Percentiles rank a stretch among this genome's conserved stretches.
Evolutionary conservation across 305 asterid genomes (phyloP).

Genomic region (Solanum chacoense): DNA sequence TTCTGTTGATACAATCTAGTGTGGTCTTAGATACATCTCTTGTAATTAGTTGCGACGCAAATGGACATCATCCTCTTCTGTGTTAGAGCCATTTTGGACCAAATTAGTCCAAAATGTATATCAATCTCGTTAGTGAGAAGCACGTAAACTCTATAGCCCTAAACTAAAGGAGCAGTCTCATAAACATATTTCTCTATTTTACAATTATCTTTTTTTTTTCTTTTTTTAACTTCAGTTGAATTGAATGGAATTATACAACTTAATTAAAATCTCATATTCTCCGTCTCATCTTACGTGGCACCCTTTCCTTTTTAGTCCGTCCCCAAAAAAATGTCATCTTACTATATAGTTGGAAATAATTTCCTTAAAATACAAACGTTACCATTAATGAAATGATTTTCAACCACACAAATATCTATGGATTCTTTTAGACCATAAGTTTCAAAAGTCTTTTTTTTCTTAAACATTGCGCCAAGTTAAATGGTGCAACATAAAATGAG

Average conservation of each 20-base stretch:
- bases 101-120: not conserved
- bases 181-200: not conserved
- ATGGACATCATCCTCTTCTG: not conserved
- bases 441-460: no score
- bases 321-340: not conserved
- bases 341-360: no score
- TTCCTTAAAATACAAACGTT: no score
- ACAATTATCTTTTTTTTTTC: not conserved
- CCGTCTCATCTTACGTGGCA: not conserved
- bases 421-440: no score
- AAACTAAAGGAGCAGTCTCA: not conserved
- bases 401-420: no score
- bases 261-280: not conserved
- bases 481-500: not conserved
- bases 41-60: not conserved
- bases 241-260: not conserved
- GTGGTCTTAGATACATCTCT: not conserved
- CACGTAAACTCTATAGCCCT: no score
- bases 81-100: not conserved
- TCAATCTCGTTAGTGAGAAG: no score
- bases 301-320: not conserved
- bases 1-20: not conserved
- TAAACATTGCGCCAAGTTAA: not conserved
- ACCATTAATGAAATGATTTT: no score
- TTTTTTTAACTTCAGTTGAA: not conserved